phyloP scores from a whole-genome alignment of 2,329 filamentous ascomycete species.

The Tolypocladium pustulatum region DNA sequence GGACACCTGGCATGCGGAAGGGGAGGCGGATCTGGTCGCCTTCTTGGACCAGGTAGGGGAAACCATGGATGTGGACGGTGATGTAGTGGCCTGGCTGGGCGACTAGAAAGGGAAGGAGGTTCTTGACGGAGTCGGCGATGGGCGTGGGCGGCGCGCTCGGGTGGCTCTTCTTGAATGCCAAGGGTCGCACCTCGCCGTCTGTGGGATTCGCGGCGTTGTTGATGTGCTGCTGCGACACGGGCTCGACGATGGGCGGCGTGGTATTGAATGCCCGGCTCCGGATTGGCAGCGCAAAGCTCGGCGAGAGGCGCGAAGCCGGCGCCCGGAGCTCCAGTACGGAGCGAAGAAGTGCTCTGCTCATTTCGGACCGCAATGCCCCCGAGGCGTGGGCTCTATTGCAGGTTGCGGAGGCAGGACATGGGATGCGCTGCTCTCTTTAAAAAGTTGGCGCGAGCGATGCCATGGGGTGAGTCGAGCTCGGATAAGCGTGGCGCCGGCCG shows the following conservation, averaged over 20 bases:
- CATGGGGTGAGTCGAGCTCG: slow-evolving; percentile 6
- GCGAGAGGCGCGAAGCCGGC: slow-evolving; percentile 17
- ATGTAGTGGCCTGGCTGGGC: slow-evolving; percentile 70
- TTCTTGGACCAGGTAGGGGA: slow-evolving; percentile 67
- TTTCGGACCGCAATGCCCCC: slow-evolving; percentile 19
- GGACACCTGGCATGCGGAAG: slow-evolving; percentile 66
- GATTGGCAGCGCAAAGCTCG: slow-evolving; percentile 15
- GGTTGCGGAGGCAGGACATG: slow-evolving; percentile 7
- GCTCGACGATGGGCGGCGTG: slow-evolving; percentile 38
- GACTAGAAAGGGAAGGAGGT: slow-evolving; percentile 59
- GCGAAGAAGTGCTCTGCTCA: slow-evolving; percentile 52
- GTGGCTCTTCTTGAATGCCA: slow-evolving; percentile 30
- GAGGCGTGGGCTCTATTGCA: slow-evolving; percentile 12
- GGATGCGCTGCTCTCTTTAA: slow-evolving; percentile 3
- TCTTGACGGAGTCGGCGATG: slow-evolving; percentile 45
- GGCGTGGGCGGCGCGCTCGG: slow-evolving; percentile 21
- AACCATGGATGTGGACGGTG: slow-evolving; percentile 68
- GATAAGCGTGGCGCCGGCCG: slow-evolving; percentile 24
- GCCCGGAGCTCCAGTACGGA: slow-evolving; percentile 51
- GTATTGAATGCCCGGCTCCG: slow-evolving; percentile 32
- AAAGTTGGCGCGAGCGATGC: slow-evolving; percentile 7
- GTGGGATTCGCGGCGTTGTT: slow-evolving; percentile 29
- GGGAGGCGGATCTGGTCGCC: slow-evolving; percentile 70
- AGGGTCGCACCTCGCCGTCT: slow-evolving; percentile 17
- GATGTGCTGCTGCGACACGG: slow-evolving; percentile 18